Percentiles rank a stretch among this genome's conserved stretches.
Conservation (phyloP, 106 monocot genomes). For the Platanthera zijinensis region DNA sequence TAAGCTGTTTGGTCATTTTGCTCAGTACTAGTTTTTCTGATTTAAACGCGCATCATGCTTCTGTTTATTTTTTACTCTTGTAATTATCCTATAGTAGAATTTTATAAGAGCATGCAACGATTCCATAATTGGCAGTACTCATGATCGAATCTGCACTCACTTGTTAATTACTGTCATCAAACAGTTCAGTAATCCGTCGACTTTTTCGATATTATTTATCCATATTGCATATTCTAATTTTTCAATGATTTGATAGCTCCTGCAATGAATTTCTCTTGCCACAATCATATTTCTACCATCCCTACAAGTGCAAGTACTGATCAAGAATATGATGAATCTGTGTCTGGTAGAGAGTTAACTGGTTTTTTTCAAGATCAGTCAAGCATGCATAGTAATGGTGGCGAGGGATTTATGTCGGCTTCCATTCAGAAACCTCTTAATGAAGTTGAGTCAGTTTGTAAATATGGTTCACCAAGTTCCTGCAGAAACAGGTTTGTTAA, state of each 20-base stretch:
- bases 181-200: background rate
- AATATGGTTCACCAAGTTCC: background rate
- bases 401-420: background rate
- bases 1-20: too few species aligned
- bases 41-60: background rate
- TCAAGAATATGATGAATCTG: slow-evolving; percentile 5
- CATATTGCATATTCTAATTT: background rate
- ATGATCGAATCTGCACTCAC: background rate
- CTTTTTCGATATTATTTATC: background rate
- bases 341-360: background rate
- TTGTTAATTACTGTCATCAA: background rate
- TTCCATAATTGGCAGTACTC: background rate
- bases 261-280: background rate
- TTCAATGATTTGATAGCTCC: background rate
- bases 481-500: slow-evolving; percentile 7
- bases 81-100: background rate
- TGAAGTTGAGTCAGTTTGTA: background rate
- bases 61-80: background rate
- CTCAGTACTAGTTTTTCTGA: too few species aligned
- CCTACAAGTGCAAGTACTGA: background rate
- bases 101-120: background rate
- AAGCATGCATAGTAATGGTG: background rate
- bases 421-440: background rate
- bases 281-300: background rate
- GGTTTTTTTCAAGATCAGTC: background rate